These are phyloP conservation scores for Astragalus membranaceus DNA, from an alignment of 306 rosid genomes.

Conservation along the genomic window DNA sequence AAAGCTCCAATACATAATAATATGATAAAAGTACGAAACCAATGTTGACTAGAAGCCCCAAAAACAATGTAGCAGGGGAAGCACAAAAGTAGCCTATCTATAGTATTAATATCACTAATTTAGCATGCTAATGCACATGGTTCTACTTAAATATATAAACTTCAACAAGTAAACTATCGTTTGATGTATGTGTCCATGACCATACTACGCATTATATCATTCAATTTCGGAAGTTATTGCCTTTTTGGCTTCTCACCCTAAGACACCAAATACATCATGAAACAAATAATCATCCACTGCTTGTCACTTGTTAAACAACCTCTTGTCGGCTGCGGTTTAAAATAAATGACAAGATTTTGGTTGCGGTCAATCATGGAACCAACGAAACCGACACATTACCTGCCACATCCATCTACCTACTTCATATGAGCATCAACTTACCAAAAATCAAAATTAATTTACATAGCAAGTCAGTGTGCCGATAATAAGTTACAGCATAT, in stretches of 20 bases:
- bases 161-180: background rate
- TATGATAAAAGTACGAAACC: slow-evolving; percentile 4
- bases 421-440: background rate
- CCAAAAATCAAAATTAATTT: background rate
- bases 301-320: background rate
- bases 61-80: background rate
- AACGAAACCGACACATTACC: background rate
- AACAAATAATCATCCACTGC: slow-evolving; percentile 6
- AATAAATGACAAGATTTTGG: background rate
- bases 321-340: background rate
- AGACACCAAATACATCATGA: background rate
- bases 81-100: background rate
- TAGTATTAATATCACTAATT: slow-evolving; percentile 9
- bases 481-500: background rate
- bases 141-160: background rate
- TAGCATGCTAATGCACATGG: background rate
- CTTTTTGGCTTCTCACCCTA: background rate
- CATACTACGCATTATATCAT: background rate
- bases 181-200: background rate
- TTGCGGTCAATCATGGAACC: background rate
- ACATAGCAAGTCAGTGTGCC: background rate
- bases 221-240: background rate
- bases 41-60: background rate
- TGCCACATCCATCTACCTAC: background rate
- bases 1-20: background rate